Conservation (phyloP, 2,329 filamentous ascomycete genomes). For the Rutstroemia sp. region DNA sequence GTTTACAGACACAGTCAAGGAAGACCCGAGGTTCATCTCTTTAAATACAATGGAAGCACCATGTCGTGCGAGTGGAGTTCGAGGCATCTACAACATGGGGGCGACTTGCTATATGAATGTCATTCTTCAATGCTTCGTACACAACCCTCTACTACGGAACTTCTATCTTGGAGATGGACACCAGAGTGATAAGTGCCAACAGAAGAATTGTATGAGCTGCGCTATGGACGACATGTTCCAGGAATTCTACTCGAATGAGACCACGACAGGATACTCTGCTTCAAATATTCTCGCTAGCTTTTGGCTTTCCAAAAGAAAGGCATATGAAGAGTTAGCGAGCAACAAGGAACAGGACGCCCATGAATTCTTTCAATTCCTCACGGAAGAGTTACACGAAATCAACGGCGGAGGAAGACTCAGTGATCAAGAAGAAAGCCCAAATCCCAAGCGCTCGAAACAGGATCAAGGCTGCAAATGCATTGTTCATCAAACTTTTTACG, state of each 20-base stretch:
- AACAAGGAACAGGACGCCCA: slow-evolving; percentile 96
- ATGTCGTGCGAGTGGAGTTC: slow-evolving; percentile 78
- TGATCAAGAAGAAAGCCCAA: slow-evolving; percentile 16
- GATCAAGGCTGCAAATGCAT: slow-evolving; percentile 66
- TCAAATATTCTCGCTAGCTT: slow-evolving; percentile 83
- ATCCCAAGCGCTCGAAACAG: slow-evolving; percentile 20
- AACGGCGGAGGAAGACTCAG: slow-evolving; percentile 50
- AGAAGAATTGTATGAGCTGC: slow-evolving; percentile 57
- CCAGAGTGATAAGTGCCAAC: slow-evolving; percentile 63
- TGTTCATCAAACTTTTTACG: slow-evolving; percentile 90
- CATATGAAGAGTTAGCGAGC: slow-evolving; percentile 70
- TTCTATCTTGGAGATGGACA: slow-evolving; percentile 92
- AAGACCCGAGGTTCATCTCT: slow-evolving; percentile 70
- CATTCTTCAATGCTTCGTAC: slow-evolving; percentile 84
- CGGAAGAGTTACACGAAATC: slow-evolving; percentile 81
- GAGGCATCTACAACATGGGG: slow-evolving; percentile 95
- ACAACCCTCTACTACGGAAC: slow-evolving; percentile 85
- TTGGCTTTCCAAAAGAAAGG: slow-evolving; percentile 75
- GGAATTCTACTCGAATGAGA: slow-evolving; percentile 64
- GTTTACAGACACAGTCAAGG: slow-evolving; percentile 54
- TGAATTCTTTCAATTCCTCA: slow-evolving; percentile 92
- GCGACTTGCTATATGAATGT: slow-evolving; percentile 98
- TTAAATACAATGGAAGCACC: slow-evolving; percentile 72
- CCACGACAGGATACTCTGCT: slow-evolving; percentile 83
- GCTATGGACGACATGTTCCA: slow-evolving; percentile 70